Conservation (phyloP, 208 protist genomes). For the Naegleria gruberi region DNA sequence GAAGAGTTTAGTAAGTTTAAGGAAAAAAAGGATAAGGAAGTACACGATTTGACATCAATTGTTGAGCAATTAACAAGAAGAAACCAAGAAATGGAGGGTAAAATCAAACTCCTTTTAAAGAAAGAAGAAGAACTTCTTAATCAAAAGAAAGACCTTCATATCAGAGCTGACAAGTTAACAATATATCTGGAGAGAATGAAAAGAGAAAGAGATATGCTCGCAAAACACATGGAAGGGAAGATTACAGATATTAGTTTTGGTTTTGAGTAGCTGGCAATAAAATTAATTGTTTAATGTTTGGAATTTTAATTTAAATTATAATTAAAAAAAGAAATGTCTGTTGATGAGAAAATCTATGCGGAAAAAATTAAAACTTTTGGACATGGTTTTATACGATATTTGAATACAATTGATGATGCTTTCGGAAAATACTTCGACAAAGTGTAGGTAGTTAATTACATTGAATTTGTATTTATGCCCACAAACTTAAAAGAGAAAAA, state of each 20-base stretch:
- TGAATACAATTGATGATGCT: background rate
- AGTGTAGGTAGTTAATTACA: background rate
- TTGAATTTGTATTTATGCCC: no score
- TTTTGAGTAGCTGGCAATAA: background rate
- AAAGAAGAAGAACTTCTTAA: background rate
- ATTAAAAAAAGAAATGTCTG: no score
- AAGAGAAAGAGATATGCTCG: background rate
- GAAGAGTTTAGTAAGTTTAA: background rate
- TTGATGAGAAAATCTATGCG: no score
- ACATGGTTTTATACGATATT: background rate
- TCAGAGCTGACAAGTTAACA: background rate
- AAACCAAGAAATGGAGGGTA: conserved; percentile 4
- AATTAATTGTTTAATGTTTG: no score
- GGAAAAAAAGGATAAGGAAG: background rate
- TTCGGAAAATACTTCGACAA: background rate
- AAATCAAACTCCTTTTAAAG: background rate
- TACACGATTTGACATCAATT: background rate
- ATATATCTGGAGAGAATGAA: background rate
- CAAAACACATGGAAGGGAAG: background rate
- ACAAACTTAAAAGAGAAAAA: background rate
- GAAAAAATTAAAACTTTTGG: no score
- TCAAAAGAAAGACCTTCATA: background rate
- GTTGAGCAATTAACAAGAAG: background rate
- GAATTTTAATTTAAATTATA: no score
- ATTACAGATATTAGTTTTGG: background rate